Conservation (phyloP, 257 asterid species). For the Capsicum chinense region DNA sequence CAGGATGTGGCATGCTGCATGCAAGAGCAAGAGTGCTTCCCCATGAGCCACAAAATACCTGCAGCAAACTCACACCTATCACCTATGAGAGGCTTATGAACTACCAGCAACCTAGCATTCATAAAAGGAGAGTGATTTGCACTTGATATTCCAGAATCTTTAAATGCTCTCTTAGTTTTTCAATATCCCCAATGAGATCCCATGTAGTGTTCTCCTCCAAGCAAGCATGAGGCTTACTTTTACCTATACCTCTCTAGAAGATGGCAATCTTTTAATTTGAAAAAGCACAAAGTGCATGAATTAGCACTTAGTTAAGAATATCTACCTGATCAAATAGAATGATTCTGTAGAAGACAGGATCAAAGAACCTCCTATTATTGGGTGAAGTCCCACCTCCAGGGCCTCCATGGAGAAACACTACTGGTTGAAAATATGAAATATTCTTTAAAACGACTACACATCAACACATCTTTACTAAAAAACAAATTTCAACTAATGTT, state of each 20-base stretch:
- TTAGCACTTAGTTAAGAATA: slow-evolving; percentile 29
- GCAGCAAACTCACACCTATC: slow-evolving; percentile 35
- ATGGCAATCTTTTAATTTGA: slow-evolving; percentile 30
- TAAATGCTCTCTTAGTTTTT: slow-evolving; percentile 79
- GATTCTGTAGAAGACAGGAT: slow-evolving; percentile 78
- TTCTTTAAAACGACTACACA: slow-evolving; percentile 17
- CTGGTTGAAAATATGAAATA: slow-evolving; percentile 65
- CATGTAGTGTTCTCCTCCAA: slow-evolving; percentile 89
- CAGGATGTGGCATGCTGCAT: slow-evolving; percentile 85
- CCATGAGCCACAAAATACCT: slow-evolving; percentile 99
- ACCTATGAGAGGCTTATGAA: slow-evolving; percentile 35
- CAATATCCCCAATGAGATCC: slow-evolving; percentile 90
- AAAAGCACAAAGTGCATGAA: slow-evolving; percentile 15
- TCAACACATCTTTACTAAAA: not conserved
- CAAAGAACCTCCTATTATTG: slow-evolving; percentile 84
- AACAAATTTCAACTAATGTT: not conserved
- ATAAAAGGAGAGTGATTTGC: slow-evolving; percentile 10
- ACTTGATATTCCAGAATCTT: slow-evolving; percentile 96
- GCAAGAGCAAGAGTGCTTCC: slow-evolving; percentile 98
- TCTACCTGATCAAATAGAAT: slow-evolving; percentile 90
- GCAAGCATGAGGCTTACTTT: slow-evolving; percentile 94
- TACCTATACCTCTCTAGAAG: slow-evolving; percentile 87
- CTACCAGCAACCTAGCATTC: slow-evolving; percentile 23
- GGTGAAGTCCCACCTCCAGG: slow-evolving; percentile 99
- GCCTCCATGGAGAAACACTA: slow-evolving; percentile 94